Evolutionary conservation across 805 yeast genomes (phyloP).

Genomic region (Yarrowia sp.): DNA sequence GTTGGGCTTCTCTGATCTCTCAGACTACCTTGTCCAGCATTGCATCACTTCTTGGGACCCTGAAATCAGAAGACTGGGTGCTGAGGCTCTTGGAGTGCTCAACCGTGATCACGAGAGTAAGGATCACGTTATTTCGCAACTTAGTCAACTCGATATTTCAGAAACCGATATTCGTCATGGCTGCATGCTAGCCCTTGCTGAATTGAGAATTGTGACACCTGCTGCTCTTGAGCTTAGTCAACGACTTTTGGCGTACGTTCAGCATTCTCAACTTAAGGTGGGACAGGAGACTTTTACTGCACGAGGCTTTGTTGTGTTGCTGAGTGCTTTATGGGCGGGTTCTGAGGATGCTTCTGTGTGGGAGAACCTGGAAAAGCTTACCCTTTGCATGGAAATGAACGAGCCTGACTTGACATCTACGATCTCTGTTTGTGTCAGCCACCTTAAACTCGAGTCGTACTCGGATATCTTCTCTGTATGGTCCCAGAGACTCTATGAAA

Average conservation of each 20-base stretch:
- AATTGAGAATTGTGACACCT: background rate
- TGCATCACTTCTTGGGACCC: slow-evolving; percentile 44
- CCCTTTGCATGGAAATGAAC: background rate
- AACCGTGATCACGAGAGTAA: background rate
- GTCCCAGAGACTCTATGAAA: slow-evolving; percentile 13
- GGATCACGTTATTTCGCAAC: background rate
- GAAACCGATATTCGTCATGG: slow-evolving; percentile 9
- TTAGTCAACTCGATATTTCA: background rate
- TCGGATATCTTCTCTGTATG: slow-evolving; percentile 12
- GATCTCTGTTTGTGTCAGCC: background rate
- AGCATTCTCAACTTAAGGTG: background rate
- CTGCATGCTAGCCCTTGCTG: background rate
- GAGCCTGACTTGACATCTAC: background rate
- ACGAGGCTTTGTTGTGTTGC: background rate
- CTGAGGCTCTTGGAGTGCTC: slow-evolving; percentile 39
- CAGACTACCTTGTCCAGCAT: slow-evolving; percentile 39
- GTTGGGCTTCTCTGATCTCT: slow-evolving; percentile 31
- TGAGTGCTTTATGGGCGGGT: background rate
- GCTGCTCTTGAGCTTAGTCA: background rate
- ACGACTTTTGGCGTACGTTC: background rate
- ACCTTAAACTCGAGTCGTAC: background rate
- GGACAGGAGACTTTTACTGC: slow-evolving; percentile 16
- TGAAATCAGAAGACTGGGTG: slow-evolving; percentile 46
- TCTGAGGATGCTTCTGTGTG: background rate
- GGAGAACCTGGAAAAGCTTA: background rate